Base-by-base conservation (phyloP, 2,329 filamentous ascomycete species). In the Phialocephala subalpina region DNA sequence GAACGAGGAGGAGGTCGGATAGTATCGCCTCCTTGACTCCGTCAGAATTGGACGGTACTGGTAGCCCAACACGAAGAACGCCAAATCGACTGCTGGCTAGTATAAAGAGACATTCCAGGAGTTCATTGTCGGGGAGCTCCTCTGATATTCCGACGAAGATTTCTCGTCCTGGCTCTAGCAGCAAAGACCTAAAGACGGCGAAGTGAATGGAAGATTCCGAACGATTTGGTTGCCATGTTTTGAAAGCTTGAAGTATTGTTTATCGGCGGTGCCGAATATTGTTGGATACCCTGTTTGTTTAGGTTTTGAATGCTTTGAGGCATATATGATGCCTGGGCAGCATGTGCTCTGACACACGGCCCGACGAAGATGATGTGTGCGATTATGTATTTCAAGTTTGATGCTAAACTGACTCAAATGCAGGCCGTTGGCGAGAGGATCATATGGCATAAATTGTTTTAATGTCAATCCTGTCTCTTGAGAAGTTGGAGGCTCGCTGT, bases 51-150 rank as follows among this genome's bases (percentile, higher is more conserved):
- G 49, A 53, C 29, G 18, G 12, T 9, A 33, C 29, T 33, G 29
- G 29, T 18, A 53, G 49, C 12, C 49, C 49, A 29, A 22, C 22
- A n/a, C 49, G 49, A 29, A 12, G 49, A 27, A 53, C 22, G 6
- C 49, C 49, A 14, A 53, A 22, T 9, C 27, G 49, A 29, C 29
- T 53, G 22, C 14, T 53, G 49, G 49, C 49, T 18, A 53, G 49
- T 33, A 18, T 53, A 25, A 53, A 53, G 49, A 53, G 49, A 14
- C 49, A 53, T n/a, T 53, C 49, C 12, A 53, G 49, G 25, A 53
- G 22, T 16, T 53, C 49, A 16, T 33, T 33, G 49, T 29, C 25
- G 3, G 49, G 49, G 18, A 53, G 49, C 29, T 53, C 29, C 25
- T 20, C 49, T 11, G 49, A 53, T 5, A 53, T 16, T 18, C 12